Percentiles rank a stretch among this genome's conserved stretches.
Conservation (phyloP, 78 protist species). For the Chrysochromulina parva region DNA sequence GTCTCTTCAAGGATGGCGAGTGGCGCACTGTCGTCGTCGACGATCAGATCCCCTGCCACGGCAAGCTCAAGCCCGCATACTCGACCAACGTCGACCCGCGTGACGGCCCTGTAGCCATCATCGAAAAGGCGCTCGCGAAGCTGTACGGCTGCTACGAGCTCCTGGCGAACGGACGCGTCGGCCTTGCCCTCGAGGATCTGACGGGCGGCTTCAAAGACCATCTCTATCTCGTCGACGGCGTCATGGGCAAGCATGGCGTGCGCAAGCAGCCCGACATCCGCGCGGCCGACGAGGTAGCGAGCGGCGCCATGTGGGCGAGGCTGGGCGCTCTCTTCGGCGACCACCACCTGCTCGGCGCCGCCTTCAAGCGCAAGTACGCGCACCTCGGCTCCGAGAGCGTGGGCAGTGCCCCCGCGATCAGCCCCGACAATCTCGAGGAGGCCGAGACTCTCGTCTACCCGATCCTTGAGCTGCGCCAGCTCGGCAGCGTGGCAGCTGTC, state of each 20-base stretch:
- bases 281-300: not conserved
- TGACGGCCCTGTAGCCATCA: not conserved
- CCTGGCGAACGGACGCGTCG: not conserved
- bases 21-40: not conserved
- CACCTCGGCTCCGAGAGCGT: not conserved
- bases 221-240: not conserved
- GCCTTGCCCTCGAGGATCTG: not conserved
- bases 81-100: not conserved
- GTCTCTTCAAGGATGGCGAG: not conserved
- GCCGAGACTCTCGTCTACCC: not conserved
- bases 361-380: not conserved
- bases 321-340: not conserved
- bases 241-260: not conserved
- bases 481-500: too few relatives aligned
- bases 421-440: not conserved
- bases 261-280: not conserved
- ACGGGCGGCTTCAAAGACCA: not conserved
- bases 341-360: not conserved
- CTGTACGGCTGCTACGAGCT: conserved; percentile 13
- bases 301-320: not conserved
- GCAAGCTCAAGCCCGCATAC: not conserved
- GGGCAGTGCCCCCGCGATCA: not conserved
- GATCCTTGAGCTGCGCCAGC: not conserved
- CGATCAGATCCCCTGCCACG: conserved; percentile 1
- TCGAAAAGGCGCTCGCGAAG: not conserved